Evolutionary conservation across 73 alveolate species (phyloP), one percentile per base, ranked within the genome.

Genomic region (Uronychia binucleata): DNA sequence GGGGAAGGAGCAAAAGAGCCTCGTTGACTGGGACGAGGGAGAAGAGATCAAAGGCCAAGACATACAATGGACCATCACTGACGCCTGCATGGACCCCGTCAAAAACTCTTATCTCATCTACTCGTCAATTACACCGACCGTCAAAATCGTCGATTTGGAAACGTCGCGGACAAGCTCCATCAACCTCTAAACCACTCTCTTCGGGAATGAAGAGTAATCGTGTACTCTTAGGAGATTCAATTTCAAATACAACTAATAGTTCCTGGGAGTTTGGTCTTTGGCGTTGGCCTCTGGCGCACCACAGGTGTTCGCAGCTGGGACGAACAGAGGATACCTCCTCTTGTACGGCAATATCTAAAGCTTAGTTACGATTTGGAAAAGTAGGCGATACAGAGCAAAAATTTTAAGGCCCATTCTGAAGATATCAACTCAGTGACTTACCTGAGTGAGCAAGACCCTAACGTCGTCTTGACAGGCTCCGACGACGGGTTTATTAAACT

Each of bases 341-440:
- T 0, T 87, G 85, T 78, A 94, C 90, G n/a, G n/a, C n/a, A n/a
- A 33, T 58, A 88, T 0, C 34, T 77, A n/a, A 58, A 77, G 85
- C 19, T 46, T 46, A 46, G 67, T 5, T 46, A 46, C 19, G 67
- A 46, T 19, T 11, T 46, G 67, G 67, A 46, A 19, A 46, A 46
- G 67, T 79, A 93, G 19, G 34, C 85, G 58, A 77, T 90, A 57
- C 60, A 75, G 30, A 57, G 79, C 0, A 58, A 33, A 46, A 92
- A 84, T 19, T 26, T 25, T 0, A 59, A 83, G 5, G 89, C 98
- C 0, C 98, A 94, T 88, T 82, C 86, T 29, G 96, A 94, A 58
- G 98, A 94, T 57, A 90, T 94, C 30, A 94, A 94, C 87, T 78
- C 97, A 57, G 96, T 92, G 25, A 77, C 93, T 81, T 94, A 89